Percentiles rank a stretch among this genome's conserved stretches.
Evolutionary conservation across 1,284 basidiomycete genomes (phyloP).

Genomic region (Ganoderma lingzhi): DNA sequence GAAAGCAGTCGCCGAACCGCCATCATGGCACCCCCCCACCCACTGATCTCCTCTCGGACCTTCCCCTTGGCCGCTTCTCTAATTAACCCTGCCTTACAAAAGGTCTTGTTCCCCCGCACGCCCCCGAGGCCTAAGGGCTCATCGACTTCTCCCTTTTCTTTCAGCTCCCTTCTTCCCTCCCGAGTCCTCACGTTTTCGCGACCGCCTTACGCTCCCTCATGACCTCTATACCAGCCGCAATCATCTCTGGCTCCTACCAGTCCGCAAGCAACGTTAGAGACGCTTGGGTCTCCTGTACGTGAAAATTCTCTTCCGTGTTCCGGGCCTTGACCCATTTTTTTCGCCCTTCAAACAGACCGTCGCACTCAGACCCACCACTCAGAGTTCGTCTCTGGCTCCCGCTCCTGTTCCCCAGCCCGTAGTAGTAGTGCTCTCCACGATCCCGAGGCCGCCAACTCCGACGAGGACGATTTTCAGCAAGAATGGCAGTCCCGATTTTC

Average conservation of each 20-base stretch:
- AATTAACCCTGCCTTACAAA: slow-evolving; percentile 1
- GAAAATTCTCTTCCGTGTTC: slow-evolving; percentile 42
- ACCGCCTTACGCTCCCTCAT: slow-evolving; percentile 38
- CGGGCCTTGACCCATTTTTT: background rate
- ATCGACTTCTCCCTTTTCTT: slow-evolving; percentile 7
- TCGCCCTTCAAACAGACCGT: slow-evolving; percentile 54
- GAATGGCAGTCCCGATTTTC: slow-evolving; percentile 15
- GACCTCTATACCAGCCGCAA: slow-evolving; percentile 53
- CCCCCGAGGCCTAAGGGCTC: background rate
- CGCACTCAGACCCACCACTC: slow-evolving; percentile 69
- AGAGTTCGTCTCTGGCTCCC: slow-evolving; percentile 60
- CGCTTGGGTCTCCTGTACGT: slow-evolving; percentile 55
- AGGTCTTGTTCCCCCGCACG: background rate
- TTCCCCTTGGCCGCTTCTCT: slow-evolving; percentile 15
- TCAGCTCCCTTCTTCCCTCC: background rate
- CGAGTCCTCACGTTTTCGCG: slow-evolving; percentile 25
- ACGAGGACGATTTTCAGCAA: slow-evolving; percentile 42
- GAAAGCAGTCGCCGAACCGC: background rate
- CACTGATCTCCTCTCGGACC: slow-evolving; percentile 20
- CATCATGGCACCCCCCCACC: slow-evolving; percentile 2
- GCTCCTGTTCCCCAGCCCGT: slow-evolving; percentile 49
- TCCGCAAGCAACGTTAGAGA: slow-evolving; percentile 62
- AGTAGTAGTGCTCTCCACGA: slow-evolving; percentile 41
- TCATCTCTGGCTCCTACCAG: slow-evolving; percentile 55
- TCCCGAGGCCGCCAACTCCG: slow-evolving; percentile 45